phyloP scores from a whole-genome alignment of 345 rosid genomes.

The Linum usitatissimum region DNA sequence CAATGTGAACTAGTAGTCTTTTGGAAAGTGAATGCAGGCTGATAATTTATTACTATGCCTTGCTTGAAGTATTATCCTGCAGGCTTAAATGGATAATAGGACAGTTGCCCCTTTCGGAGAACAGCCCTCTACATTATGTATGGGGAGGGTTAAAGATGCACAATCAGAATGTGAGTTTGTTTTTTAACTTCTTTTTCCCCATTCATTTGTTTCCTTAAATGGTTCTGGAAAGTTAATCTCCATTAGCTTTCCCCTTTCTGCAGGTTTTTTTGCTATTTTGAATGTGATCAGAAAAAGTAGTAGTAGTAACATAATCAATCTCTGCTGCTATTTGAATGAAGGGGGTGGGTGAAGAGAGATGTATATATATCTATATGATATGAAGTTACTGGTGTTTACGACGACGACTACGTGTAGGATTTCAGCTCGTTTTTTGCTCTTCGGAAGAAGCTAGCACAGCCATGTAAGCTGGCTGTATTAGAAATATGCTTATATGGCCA shows the following conservation, averaged over 20 bases:
- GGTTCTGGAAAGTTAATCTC: conserved; percentile 2
- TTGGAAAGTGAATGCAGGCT: conserved; percentile 12
- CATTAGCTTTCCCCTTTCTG: conserved; percentile 1
- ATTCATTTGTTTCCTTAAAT: neutral
- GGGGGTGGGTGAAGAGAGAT: conserved; percentile 1
- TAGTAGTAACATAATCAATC: conserved; percentile 7
- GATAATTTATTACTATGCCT: conserved; percentile 21
- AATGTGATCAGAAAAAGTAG: conserved; percentile 10
- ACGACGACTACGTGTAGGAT: conserved; percentile 8
- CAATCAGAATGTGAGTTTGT: conserved; percentile 25
- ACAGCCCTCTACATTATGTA: conserved; percentile 3
- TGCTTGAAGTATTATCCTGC: conserved; percentile 9
- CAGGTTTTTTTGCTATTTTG: conserved; percentile 17
- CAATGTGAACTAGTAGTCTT: conserved; percentile 17
- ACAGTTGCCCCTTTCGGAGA: conserved; percentile 4
- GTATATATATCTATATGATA: conserved; percentile 5
- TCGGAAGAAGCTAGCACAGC: neutral
- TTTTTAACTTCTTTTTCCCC: neutral
- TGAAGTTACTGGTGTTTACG: neutral
- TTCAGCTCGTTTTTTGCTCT: neutral
- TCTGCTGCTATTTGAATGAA: conserved; percentile 11
- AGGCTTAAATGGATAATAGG: conserved; percentile 10
- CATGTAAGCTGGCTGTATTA: neutral
- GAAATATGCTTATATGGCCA: neutral
- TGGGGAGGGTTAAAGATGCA: conserved; percentile 11